These are phyloP conservation scores for Brettanomyces anomalus DNA, from an alignment of 805 yeast genomes.

Conservation along the genomic window DNA sequence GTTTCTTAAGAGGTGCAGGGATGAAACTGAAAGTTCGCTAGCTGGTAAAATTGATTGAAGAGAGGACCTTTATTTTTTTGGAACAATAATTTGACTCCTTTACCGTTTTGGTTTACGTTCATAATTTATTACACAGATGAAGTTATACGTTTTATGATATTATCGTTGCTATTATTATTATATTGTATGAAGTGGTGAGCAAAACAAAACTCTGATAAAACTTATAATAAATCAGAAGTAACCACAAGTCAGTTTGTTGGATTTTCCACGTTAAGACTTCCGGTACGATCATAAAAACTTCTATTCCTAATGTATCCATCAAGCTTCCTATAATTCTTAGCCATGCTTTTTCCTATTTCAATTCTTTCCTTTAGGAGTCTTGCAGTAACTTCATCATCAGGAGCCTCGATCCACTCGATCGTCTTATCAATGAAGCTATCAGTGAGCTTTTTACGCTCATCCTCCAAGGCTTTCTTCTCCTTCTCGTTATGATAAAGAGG, in stretches of 20 bases:
- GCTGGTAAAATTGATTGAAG: too few relatives aligned
- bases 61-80: too few relatives aligned
- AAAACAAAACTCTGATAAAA: neutral
- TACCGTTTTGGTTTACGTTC: too few relatives aligned
- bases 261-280: constrained; percentile 26
- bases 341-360: constrained; percentile 40
- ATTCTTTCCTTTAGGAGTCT: constrained; percentile 46
- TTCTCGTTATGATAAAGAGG: constrained; percentile 35
- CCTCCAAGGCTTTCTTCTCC: constrained; percentile 31
- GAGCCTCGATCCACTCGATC: constrained; percentile 67
- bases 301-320: constrained; percentile 82
- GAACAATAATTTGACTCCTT: too few relatives aligned
- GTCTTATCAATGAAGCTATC: constrained; percentile 56
- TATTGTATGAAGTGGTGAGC: too few relatives aligned
- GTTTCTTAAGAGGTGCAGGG: constrained; percentile 89
- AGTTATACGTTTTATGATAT: too few relatives aligned
- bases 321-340: constrained; percentile 53
- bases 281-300: constrained; percentile 70
- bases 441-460: constrained; percentile 46
- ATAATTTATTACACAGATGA: too few relatives aligned
- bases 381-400: constrained; percentile 39
- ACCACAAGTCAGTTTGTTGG: neutral
- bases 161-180: too few relatives aligned
- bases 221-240: neutral
- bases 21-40: constrained; percentile 61